Evolutionary conservation across 2,329 filamentous ascomycete species (phyloP), one percentile per base, ranked within the genome.

Genomic region (Aureobasidium pullulans): DNA sequence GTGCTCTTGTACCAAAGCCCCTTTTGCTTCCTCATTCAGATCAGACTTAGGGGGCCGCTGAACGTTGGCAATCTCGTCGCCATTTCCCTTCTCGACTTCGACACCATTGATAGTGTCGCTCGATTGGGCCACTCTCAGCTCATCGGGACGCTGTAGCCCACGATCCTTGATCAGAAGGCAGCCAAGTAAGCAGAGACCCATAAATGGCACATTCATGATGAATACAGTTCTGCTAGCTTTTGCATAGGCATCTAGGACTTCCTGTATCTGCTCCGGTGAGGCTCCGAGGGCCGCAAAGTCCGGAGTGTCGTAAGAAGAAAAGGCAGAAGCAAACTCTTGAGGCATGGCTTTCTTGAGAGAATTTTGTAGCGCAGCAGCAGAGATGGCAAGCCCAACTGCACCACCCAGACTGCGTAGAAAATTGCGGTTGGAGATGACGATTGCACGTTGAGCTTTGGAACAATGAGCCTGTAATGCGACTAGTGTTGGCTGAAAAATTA

Each of bases 381-480:
- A 81, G 8, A 85, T 71, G 0, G 82, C 82, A 0, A 87, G 75
- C 0, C 84, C 83, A 13, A 79, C 75, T 1, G 83, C 75, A 28
- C 83, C 84, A 9, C 84, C 84, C 3, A 83, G 72, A 48, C 78
- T 80, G 7, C 84, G 79, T 61, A 85, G 76, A 66, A 86, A 86
- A 64, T 87, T 87, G 1, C 84, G 76, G 54, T 81, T 79, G 2
- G 81, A 82, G 37, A 85, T 86, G 19, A 85, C 79, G 1, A 86
- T 80, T 0, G 84, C 84, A 19, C 84, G 77, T 44, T 85, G 79
- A 0, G 77, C 71, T 66, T 82, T 83, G 1, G 76, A 73, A 23
- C 76, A 79, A 66, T 85, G 81, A 3, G 68, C 69, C 52, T 70
- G 69, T 29, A 70, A 46, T 1, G 83, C 84, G 5, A 85, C 77